Conservation (phyloP, 2,329 filamentous ascomycete genomes). For the Fonsecaea multimorphosa region DNA sequence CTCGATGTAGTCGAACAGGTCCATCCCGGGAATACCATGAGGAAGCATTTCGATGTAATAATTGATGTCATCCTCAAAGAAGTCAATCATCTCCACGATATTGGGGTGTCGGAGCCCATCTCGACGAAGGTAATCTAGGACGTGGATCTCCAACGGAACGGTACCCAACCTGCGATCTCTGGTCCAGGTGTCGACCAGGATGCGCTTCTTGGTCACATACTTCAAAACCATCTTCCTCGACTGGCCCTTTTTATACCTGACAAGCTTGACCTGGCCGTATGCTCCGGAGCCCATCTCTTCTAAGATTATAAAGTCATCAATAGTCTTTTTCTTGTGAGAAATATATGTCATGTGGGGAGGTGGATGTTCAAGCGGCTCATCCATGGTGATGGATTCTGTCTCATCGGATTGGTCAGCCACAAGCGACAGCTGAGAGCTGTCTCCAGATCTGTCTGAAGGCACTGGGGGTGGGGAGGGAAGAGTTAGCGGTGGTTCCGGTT, state of each 20-base stretch:
- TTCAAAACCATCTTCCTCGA: slow-evolving; percentile 88
- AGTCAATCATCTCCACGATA: slow-evolving; percentile 72
- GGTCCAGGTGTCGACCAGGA: slow-evolving; percentile 98
- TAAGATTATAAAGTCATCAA: slow-evolving; percentile 86
- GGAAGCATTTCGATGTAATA: slow-evolving; percentile 99
- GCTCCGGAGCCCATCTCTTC: slow-evolving; percentile 99
- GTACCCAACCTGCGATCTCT: slow-evolving; percentile 90
- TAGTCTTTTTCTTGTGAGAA: slow-evolving; percentile 72
- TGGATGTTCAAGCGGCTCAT: slow-evolving; percentile 48
- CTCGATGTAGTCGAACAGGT: slow-evolving; percentile 98
- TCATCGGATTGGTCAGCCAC: slow-evolving; percentile 48
- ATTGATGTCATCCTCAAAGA: slow-evolving; percentile 71
- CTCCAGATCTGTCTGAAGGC: slow-evolving; percentile 42
- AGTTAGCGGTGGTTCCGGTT: slow-evolving; percentile 78
- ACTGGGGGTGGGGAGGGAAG: slow-evolving; percentile 44
- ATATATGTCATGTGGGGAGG: slow-evolving; percentile 37
- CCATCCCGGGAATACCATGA: slow-evolving; percentile 95
- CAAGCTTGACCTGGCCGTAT: slow-evolving; percentile 96
- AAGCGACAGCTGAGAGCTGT: slow-evolving; percentile 49
- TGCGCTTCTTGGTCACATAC: slow-evolving; percentile 95
- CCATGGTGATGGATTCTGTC: slow-evolving; percentile 57
- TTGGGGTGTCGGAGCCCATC: slow-evolving; percentile 70
- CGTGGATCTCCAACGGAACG: slow-evolving; percentile 95
- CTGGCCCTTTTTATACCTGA: slow-evolving; percentile 75
- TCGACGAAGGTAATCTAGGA: slow-evolving; percentile 86